Base-by-base conservation (phyloP, 2,329 filamentous ascomycete genomes). In the Phialophora tarda region DNA sequence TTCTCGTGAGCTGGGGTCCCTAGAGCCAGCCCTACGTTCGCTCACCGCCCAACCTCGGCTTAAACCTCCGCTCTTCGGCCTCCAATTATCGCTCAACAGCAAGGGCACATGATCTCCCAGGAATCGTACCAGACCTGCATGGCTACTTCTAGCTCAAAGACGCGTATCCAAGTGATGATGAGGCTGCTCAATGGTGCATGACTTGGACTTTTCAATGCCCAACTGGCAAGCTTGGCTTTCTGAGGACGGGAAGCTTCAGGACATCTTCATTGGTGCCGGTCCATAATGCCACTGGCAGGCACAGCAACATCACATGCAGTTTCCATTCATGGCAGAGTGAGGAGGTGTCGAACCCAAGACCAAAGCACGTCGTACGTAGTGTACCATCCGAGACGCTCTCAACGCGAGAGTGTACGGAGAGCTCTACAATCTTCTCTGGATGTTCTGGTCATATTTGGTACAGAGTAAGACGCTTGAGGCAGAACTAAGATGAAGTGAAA, bases 21-120 rank as follows among this genome's bases (percentile, higher is more conserved):
- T 17, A 11, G 48, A 51, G 48, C 48, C 23, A 51, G 48, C 48
- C 23, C 6, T 23, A 5, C 53, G 8, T 17, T 21, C 24, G 53
- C 8, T 55, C 53, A 55, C 53, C 53, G 53, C 53, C 53, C 24
- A 17, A 30, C 17, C 53, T 34, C 53, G 26, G 26, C n/a, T 34
- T 23, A 30, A n/a, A n/a, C 14, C n/a, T 55, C 53, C 53, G 53
- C 11, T n/a, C 28, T 55, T 34, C 28, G 53, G 53, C 53, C 30
- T 28, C 53, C 53, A 55, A 34, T 55, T 17, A 30, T 51, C 21
- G 48, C 24, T 23, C 48, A 28, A 51, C 48, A 28, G 28, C 28
- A 14, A 4, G 10, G 4, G 28, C 53, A 55, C 17, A 17, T 55
- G 53, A 30, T 21, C 48, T 53, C 12, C 24, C 12, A 17, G 53